Conservation (phyloP, 176 grass and related monocot genomes). For the Eleusine coracana region DNA sequence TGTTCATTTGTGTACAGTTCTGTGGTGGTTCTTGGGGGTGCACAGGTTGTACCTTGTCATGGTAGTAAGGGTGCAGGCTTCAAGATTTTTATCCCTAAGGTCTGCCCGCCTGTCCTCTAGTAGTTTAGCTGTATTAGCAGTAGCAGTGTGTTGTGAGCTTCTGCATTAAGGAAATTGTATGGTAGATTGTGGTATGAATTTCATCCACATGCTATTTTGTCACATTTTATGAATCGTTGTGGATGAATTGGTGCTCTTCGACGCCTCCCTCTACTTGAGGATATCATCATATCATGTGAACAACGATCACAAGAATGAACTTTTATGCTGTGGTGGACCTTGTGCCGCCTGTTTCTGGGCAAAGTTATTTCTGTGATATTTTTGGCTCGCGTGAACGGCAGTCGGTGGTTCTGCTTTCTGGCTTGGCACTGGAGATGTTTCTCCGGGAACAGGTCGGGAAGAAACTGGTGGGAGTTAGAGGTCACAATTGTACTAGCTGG, state of each 20-base stretch:
- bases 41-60: slow-evolving; percentile 45
- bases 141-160: slow-evolving; percentile 9
- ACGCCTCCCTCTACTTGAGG: not conserved
- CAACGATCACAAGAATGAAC: not conserved
- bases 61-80: slow-evolving; percentile 51
- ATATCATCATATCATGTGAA: not conserved
- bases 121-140: slow-evolving; percentile 43
- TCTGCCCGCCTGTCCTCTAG: slow-evolving; percentile 18
- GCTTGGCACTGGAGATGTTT: too few relatives aligned
- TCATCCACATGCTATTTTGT: slow-evolving; percentile 11
- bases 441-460: not conserved
- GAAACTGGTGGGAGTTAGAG: not conserved
- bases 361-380: not conserved
- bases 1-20: slow-evolving; percentile 56
- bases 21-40: slow-evolving; percentile 46
- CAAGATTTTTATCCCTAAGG: slow-evolving; percentile 56
- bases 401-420: not conserved
- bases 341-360: not conserved
- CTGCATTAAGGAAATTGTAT: slow-evolving; percentile 1
- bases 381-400: not conserved
- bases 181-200: slow-evolving; percentile 24
- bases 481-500: too few relatives aligned
- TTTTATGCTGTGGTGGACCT: not conserved
- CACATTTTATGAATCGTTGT: not conserved
- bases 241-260: not conserved